A percentile compares a stretch with the other conserved stretches of the same genome.
These are phyloP conservation scores for Penicillium sp. DNA, from an alignment of 2,329 filamentous ascomycete species.

Conservation along the genomic window DNA sequence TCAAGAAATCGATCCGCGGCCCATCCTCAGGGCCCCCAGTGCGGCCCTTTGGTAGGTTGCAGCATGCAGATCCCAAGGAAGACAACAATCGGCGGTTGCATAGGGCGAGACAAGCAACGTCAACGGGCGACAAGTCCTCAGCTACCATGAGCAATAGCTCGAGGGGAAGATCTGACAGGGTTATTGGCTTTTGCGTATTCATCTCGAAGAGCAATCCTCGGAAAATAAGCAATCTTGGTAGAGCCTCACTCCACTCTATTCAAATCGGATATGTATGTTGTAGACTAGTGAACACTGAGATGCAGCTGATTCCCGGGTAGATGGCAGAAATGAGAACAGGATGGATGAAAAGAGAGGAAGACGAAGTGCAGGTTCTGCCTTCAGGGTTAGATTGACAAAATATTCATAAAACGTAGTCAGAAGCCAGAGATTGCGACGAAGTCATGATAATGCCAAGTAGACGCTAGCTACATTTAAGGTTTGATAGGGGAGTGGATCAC, in stretches of 20 bases:
- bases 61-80: background rate
- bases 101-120: background rate
- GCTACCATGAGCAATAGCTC: background rate
- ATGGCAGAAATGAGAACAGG: background rate
- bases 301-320: background rate
- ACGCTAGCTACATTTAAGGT: background rate
- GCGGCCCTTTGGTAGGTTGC: background rate
- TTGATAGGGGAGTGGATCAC: background rate
- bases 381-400: background rate
- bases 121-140: background rate
- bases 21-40: background rate
- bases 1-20: background rate
- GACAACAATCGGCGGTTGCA: background rate
- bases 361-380: background rate
- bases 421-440: background rate
- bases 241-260: background rate
- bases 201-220: background rate
- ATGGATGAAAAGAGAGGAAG: background rate
- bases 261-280: background rate
- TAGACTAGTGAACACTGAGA: background rate
- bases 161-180: background rate
- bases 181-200: background rate
- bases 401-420: background rate
- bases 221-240: background rate
- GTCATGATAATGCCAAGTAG: background rate